Evolutionary conservation across 345 rosid species (phyloP).

Genomic region (Cardamine resedifolia): DNA sequence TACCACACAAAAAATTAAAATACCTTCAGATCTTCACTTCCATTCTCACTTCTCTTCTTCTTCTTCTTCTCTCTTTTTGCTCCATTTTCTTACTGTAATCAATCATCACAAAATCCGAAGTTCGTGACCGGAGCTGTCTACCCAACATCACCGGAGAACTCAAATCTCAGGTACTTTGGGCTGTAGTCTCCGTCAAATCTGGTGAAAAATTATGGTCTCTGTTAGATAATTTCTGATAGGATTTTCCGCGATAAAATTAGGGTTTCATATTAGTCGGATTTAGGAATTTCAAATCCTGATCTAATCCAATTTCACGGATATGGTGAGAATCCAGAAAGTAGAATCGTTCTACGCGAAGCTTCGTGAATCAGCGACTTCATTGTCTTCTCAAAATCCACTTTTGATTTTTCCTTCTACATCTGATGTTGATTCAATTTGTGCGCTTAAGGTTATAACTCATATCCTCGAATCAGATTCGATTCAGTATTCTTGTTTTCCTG

Average conservation of each 20-base stretch:
- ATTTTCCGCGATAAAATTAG: constrained; percentile 4
- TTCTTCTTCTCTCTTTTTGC: constrained; percentile 1
- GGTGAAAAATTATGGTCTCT: neutral
- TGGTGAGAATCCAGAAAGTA: constrained; percentile 81
- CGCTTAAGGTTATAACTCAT: constrained; percentile 79
- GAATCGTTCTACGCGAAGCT: constrained; percentile 73
- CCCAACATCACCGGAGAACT: neutral
- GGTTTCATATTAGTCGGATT: constrained; percentile 11
- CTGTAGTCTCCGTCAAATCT: neutral
- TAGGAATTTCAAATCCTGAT: neutral
- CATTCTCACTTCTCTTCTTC: neutral
- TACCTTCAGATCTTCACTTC: constrained; percentile 23
- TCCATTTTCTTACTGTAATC: constrained; percentile 1
- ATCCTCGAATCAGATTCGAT: constrained; percentile 90
- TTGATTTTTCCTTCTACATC: constrained; percentile 91
- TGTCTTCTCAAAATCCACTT: constrained; percentile 58
- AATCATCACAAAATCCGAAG: neutral
- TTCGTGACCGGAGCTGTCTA: neutral
- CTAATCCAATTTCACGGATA: constrained; percentile 31
- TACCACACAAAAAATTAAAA: neutral
- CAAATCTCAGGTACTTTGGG: constrained; percentile 24
- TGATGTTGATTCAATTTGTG: constrained; percentile 85
- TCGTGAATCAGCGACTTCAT: constrained; percentile 63
- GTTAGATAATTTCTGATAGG: neutral
- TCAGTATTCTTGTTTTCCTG: constrained; percentile 90